Conservation (phyloP, 1,284 basidiomycete genomes). For the Stereum hirsutum region DNA sequence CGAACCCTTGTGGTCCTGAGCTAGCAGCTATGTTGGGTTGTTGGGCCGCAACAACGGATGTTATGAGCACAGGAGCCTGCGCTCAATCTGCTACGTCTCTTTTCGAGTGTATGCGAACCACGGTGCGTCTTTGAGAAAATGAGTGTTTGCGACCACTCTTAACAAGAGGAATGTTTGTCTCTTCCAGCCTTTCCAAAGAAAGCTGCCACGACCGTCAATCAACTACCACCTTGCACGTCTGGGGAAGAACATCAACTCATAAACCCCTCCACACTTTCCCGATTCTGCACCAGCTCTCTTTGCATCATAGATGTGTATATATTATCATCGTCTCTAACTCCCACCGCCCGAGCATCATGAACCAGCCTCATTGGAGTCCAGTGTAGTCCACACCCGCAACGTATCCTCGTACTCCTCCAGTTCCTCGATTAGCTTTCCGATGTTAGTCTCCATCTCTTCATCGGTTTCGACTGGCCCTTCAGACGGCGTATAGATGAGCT, state of each 20-base stretch:
- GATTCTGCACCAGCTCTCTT: too few species aligned
- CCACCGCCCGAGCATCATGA: too few species aligned
- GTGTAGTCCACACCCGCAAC: constrained; percentile 52
- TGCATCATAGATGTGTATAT: too few species aligned
- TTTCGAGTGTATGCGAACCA: constrained; percentile 82
- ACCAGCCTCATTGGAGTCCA: too few species aligned
- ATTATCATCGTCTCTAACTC: constrained; percentile 4
- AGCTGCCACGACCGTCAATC: constrained; percentile 62
- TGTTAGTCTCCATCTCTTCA: constrained; percentile 29
- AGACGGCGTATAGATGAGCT: constrained; percentile 45
- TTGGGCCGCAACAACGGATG: constrained; percentile 80
- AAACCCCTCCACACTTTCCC: too few species aligned
- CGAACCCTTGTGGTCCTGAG: constrained; percentile 66
- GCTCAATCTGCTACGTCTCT: constrained; percentile 57
- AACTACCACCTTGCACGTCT: constrained; percentile 80
- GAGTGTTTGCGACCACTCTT: not conserved
- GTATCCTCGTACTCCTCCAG: constrained; percentile 59
- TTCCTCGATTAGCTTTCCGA: constrained; percentile 41
- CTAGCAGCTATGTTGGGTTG: constrained; percentile 82
- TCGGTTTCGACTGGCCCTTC: constrained; percentile 28
- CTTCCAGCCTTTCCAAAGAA: constrained; percentile 53
- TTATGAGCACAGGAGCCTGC: constrained; percentile 56
- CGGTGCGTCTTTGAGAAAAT: constrained; percentile 40
- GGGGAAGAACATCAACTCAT: constrained; percentile 63
- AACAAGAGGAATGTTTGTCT: not conserved